Evolutionary conservation across 495 filamentous ascomycete genomes (phyloP).

Genomic region (Hypoxylon intermedium): DNA sequence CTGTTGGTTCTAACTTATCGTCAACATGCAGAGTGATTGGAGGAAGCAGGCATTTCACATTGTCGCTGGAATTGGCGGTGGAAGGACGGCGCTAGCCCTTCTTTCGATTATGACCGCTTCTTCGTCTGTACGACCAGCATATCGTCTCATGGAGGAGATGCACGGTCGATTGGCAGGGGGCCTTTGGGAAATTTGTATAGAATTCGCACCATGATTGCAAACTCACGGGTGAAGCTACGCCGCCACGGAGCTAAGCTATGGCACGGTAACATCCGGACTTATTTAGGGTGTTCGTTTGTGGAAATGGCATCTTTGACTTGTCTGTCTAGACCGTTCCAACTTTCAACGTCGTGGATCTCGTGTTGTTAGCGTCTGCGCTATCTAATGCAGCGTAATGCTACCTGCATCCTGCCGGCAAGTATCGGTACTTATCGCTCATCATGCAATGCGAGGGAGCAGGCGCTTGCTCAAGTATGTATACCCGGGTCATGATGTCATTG

Average conservation of each 20-base stretch:
- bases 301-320: neutral
- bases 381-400: too few species aligned
- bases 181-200: conserved; percentile 4
- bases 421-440: too few species aligned
- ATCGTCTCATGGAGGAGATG: too few species aligned
- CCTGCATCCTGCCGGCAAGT: too few species aligned
- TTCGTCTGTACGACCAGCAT: too few species aligned
- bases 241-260: conserved; percentile 1
- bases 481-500: conserved; percentile 30
- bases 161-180: neutral
- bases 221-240: neutral
- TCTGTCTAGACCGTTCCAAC: neutral
- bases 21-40: conserved; percentile 2
- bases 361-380: conserved; percentile 5
- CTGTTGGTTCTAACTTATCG: neutral
- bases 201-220: conserved; percentile 2
- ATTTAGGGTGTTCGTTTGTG: neutral
- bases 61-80: conserved; percentile 14
- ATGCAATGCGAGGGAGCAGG: too few species aligned
- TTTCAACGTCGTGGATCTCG: conserved; percentile 2
- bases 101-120: neutral
- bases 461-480: conserved; percentile 11
- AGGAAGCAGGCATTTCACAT: conserved; percentile 2
- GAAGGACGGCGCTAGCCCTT: conserved; percentile 1
- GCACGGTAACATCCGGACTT: conserved; percentile 9